Percentiles rank a stretch among this genome's conserved stretches.
Evolutionary conservation across 2,329 filamentous ascomycete species (phyloP).

Genomic region (Fusarium sp.): DNA sequence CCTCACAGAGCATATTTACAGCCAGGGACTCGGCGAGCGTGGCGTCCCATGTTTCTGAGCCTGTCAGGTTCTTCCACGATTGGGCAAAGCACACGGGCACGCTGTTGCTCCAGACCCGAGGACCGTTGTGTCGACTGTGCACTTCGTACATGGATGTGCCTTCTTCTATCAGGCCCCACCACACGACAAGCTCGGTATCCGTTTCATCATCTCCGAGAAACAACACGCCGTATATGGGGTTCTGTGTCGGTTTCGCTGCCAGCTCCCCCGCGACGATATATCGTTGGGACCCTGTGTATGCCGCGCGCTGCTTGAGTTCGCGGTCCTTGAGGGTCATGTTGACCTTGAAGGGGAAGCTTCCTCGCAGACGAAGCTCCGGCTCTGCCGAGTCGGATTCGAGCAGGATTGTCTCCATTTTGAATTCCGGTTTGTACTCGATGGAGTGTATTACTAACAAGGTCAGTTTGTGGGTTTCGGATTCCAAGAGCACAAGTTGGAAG

Average conservation of each 20-base stretch:
- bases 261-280: constrained; percentile 40
- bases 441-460: constrained; percentile 36
- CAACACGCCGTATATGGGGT: constrained; percentile 41
- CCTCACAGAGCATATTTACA: constrained; percentile 42
- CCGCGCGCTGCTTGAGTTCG: constrained; percentile 39
- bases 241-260: constrained; percentile 36
- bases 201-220: constrained; percentile 39
- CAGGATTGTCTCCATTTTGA: constrained; percentile 41
- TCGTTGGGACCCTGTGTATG: constrained; percentile 41
- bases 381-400: constrained; percentile 39
- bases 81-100: constrained; percentile 43
- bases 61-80: constrained; percentile 41
- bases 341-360: constrained; percentile 43
- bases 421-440: constrained; percentile 42
- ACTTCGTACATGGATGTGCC: constrained; percentile 43
- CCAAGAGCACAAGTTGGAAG: neutral
- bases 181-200: constrained; percentile 41
- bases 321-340: constrained; percentile 36
- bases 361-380: constrained; percentile 32
- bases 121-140: constrained; percentile 33
- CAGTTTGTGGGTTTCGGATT: constrained; percentile 6
- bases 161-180: constrained; percentile 44
- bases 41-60: constrained; percentile 29
- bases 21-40: constrained; percentile 37
- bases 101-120: constrained; percentile 42